phyloP scores from a whole-genome alignment of 805 yeast genomes.

The Ogataea trehalophila region DNA sequence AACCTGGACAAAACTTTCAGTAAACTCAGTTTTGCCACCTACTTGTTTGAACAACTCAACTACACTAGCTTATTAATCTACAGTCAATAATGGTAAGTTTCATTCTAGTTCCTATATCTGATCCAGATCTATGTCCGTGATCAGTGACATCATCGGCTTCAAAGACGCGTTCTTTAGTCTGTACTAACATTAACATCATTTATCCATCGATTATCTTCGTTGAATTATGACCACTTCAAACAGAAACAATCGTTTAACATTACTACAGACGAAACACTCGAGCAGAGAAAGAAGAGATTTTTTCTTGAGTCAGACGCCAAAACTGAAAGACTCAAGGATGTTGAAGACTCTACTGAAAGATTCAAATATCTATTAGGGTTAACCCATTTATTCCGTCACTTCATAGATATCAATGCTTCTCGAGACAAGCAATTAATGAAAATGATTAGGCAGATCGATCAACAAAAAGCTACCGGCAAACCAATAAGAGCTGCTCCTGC shows the following conservation, averaged over 20 bases:
- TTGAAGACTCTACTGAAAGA: conserved; percentile 69
- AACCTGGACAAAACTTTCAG: too few relatives aligned
- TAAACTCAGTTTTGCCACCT: too few relatives aligned
- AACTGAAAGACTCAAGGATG: conserved; percentile 47
- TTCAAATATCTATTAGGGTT: conserved; percentile 76
- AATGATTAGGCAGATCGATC: conserved; percentile 52
- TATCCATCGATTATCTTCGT: not conserved
- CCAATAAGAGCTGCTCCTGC: conserved; percentile 18
- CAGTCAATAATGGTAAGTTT: not conserved
- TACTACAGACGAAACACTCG: conserved; percentile 23
- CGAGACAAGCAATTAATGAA: conserved; percentile 70
- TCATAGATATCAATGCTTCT: conserved; percentile 75
- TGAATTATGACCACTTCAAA: too few relatives aligned
- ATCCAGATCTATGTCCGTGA: too few relatives aligned
- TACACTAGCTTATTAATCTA: not conserved
- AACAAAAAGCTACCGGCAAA: conserved; percentile 36
- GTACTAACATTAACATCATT: not conserved
- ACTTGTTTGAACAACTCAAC: not conserved
- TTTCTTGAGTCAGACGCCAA: conserved; percentile 52
- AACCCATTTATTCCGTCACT: conserved; percentile 84
- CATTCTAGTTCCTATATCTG: not conserved
- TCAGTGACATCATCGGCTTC: too few relatives aligned
- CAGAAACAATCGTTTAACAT: too few relatives aligned
- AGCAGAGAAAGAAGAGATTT: conserved; percentile 43
- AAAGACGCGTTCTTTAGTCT: not conserved